A percentile compares a stretch with the other conserved stretches of the same genome.
Conservation (phyloP, 1,284 basidiomycete species). For the Cryptococcus wingfieldii region DNA sequence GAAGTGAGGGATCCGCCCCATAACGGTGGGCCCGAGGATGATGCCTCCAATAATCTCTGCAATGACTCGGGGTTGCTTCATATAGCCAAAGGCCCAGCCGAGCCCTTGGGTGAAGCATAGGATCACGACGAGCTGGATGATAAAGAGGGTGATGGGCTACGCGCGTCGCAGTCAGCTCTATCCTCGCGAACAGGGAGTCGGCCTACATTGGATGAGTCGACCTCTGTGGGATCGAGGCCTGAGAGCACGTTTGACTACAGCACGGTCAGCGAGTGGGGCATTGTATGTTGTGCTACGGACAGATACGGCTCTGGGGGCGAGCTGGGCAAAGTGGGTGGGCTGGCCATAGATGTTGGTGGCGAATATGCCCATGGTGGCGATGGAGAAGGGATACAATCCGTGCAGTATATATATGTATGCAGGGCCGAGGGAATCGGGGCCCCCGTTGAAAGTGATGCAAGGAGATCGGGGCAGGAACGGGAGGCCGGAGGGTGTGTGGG, state of each 20-base stretch:
- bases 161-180: not conserved
- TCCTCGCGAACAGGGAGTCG: no score
- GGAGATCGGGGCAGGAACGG: not conserved
- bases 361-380: not conserved
- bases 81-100: slow-evolving; percentile 58
- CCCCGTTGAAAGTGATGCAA: not conserved
- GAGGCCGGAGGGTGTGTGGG: not conserved
- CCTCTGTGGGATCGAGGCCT: slow-evolving; percentile 62
- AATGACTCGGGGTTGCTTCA: slow-evolving; percentile 80
- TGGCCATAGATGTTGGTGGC: not conserved
- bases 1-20: slow-evolving; percentile 72
- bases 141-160: slow-evolving; percentile 74
- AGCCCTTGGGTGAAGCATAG: slow-evolving; percentile 69
- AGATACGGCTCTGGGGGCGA: not conserved
- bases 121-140: slow-evolving; percentile 66
- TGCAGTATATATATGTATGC: not conserved
- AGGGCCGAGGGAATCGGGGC: not conserved
- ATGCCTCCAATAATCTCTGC: slow-evolving; percentile 83
- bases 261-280: not conserved
- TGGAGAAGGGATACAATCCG: not conserved
- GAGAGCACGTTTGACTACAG: slow-evolving; percentile 45
- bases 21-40: slow-evolving; percentile 66
- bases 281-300: not conserved
- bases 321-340: not conserved
- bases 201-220: slow-evolving; percentile 56